Evolutionary conservation across 2,329 filamentous ascomycete genomes (phyloP), one percentile per base, ranked within the genome.

Genomic region (Penicillium hordei): DNA sequence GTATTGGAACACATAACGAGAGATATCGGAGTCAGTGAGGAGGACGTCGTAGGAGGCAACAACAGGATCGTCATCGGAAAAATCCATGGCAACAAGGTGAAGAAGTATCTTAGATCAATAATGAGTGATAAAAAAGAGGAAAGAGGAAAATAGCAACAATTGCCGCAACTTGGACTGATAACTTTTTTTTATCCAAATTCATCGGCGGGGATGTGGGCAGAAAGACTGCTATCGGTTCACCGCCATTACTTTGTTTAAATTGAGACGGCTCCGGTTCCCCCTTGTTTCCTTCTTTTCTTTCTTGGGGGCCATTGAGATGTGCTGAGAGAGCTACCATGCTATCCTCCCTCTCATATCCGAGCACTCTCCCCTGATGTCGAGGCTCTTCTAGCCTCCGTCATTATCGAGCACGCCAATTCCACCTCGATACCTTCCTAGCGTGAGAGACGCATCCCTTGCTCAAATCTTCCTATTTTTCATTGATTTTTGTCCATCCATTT

Each of bases 1-100:
- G 75, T 96, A 95, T 78, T 97, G 93, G 45, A 99, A 84, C 62
- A 97, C 84, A 68, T 93, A 88, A 59, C 92, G 84, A 58, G 85
- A 86, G 5, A 86, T 81, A 45, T 89, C 83, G 21, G 83, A 79
- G 23, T 91, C 89, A 66, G 93, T 96, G 71, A 96, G 86, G 77
- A 89, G 93, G 74, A 97, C 86, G 70, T 91, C 85, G 83, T 96
- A 97, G 61, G 83, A 86, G 42, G 86, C 83, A 52, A 89, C 82
- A 63, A 93, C 82, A 53, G 89, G 89, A 69, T 93, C 89, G 21
- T 63, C 60, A 33, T 65, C 59, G 48, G 82, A 74, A 46, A 64
- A 58, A 38, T 58, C 58, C 65, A 69, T 67, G 31, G 6, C 34
- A 19, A 21, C 2, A 25, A 10, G 44, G 13, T 17, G 3, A 10